Conservation (phyloP, 306 rosid genomes). For the Medicago truncatula region DNA sequence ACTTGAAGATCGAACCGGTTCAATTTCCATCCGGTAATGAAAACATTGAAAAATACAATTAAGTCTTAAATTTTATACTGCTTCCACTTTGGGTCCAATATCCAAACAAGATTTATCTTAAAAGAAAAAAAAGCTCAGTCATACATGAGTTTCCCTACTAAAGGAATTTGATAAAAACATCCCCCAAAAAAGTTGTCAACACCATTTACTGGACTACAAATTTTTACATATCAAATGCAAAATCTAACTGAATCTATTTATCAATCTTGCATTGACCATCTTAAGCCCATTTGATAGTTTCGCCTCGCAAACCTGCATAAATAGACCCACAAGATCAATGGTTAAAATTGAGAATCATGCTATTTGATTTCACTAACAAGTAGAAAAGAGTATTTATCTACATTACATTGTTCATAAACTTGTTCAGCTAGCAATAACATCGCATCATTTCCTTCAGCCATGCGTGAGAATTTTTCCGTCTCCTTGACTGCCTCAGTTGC, state of each 20-base stretch:
- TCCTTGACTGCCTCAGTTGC: constrained; percentile 21
- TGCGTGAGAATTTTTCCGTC: background rate
- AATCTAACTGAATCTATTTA: constrained; percentile 6
- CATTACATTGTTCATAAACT: constrained; percentile 5
- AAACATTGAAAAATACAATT: background rate
- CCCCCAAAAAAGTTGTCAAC: constrained; percentile 1
- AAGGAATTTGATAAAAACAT: constrained; percentile 4
- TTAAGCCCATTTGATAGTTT: background rate
- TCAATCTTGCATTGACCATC: constrained; percentile 10
- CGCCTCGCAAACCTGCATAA: constrained; percentile 21
- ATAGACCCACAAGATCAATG: constrained; percentile 12
- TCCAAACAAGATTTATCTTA: background rate
- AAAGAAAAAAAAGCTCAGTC: background rate
- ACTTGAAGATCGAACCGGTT: background rate
- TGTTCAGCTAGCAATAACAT: background rate
- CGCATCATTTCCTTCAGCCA: constrained; percentile 10
- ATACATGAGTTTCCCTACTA: background rate
- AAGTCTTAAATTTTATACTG: background rate
- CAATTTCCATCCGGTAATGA: background rate
- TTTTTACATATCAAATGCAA: background rate
- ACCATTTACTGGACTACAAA: background rate
- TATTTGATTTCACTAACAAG: constrained; percentile 1
- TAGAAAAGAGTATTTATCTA: background rate
- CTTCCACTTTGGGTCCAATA: background rate
- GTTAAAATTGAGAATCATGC: background rate